phyloP scores from a whole-genome alignment of 192 early-diverging fungal species.

The Entomortierella parvispora region DNA sequence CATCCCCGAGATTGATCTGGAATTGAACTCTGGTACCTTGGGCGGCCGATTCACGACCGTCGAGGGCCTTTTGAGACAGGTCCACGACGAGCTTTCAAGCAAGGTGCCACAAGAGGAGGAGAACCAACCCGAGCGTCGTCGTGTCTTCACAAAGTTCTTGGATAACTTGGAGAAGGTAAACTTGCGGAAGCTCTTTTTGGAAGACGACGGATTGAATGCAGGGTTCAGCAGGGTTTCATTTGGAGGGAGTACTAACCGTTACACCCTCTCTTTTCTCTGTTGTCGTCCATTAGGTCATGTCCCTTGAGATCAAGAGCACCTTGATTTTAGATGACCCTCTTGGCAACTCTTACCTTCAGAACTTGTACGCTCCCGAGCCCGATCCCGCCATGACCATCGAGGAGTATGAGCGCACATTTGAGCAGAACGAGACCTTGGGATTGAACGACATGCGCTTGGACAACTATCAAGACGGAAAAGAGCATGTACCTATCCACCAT shows the following conservation, averaged over 20 bases:
- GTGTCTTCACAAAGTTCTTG: slow-evolving; percentile 75
- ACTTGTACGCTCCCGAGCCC: slow-evolving; percentile 92
- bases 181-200: neutral
- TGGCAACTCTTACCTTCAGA: slow-evolving; percentile 90
- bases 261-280: neutral
- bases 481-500: neutral
- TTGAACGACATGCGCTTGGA: slow-evolving; percentile 90
- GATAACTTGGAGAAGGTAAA: slow-evolving; percentile 70
- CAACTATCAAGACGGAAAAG: slow-evolving; percentile 61
- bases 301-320: slow-evolving; percentile 61
- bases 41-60: slow-evolving; percentile 97
- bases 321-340: slow-evolving; percentile 93
- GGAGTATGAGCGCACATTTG: slow-evolving; percentile 86
- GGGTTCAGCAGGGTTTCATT: neutral
- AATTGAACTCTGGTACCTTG: slow-evolving; percentile 87
- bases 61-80: slow-evolving; percentile 90
- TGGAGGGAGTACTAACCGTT: neutral
- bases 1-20: slow-evolving; percentile 91
- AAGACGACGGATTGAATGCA: no score
- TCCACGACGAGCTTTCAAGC: slow-evolving; percentile 83
- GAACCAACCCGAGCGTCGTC: slow-evolving; percentile 66
- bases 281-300: slow-evolving; percentile 32
- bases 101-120: slow-evolving; percentile 76
- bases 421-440: slow-evolving; percentile 89
- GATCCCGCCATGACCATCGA: slow-evolving; percentile 95